Percentiles rank a stretch among this genome's conserved stretches.
Evolutionary conservation across 768 basidiomycete species (phyloP).

Genomic region (Albatrellus ellisii): DNA sequence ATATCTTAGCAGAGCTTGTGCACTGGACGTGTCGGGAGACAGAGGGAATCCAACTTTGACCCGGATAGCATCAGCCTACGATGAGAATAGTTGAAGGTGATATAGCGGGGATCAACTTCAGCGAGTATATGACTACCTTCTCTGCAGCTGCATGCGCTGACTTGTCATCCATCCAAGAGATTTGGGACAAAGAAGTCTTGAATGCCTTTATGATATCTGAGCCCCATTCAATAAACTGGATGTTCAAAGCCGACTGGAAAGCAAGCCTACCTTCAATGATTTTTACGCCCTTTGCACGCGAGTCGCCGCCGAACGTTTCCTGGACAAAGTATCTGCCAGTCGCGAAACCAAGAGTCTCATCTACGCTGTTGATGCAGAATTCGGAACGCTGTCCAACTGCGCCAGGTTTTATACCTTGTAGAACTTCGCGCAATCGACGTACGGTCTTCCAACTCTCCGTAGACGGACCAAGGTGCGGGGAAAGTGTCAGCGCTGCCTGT

Average conservation of each 20-base stretch:
- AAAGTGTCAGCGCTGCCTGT: slow-evolving; percentile 56
- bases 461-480: slow-evolving; percentile 56
- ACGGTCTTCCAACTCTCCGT: slow-evolving; percentile 74
- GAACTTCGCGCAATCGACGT: slow-evolving; percentile 51
- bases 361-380: slow-evolving; percentile 65
- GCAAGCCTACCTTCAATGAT: slow-evolving; percentile 56
- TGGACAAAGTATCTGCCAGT: slow-evolving; percentile 84
- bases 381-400: slow-evolving; percentile 73
- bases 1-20: slow-evolving; percentile 58
- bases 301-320: slow-evolving; percentile 66
- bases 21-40: slow-evolving; percentile 67
- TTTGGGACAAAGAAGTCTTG: slow-evolving; percentile 53
- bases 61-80: slow-evolving; percentile 63
- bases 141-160: slow-evolving; percentile 72
- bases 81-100: slow-evolving; percentile 6
- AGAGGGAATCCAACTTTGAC: slow-evolving; percentile 91
- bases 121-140: slow-evolving; percentile 38
- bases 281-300: slow-evolving; percentile 66
- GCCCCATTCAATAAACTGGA: slow-evolving; percentile 12
- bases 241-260: neutral
- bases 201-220: slow-evolving; percentile 74
- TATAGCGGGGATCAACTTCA: neutral
- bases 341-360: slow-evolving; percentile 73
- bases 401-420: slow-evolving; percentile 82
- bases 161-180: slow-evolving; percentile 87